Base-by-base conservation (phyloP, 164 flowering plant genomes). In the Pachysandra terminalis region DNA sequence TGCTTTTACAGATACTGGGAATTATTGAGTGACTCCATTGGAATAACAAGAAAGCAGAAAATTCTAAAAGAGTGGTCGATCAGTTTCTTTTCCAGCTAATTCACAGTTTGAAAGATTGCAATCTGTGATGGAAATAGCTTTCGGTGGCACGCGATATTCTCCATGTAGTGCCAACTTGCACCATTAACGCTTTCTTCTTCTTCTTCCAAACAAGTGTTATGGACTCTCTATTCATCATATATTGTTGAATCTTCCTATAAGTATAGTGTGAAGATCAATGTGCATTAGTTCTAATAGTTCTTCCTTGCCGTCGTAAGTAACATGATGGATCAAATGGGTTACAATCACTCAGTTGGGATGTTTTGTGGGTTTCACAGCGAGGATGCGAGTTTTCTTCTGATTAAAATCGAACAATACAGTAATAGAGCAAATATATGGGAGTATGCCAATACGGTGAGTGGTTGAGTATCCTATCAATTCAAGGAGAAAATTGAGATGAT, bases 141-240 rank as follows among this genome's bases (percentile, higher is more conserved):
- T 63, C 66, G 56, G 66, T 63, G 26, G 66, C 48, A 35, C n/a
- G 14, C 51, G 37, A 22, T 27, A 63, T 63, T 63, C 65, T 17
- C 54, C 14, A 21, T 60, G 63, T 63, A 28, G 35, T 25, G 10
- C 51, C 51, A 45, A 45, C 51, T 45, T 45, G 51, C 51, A 1
- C 15, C 51, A 5, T 45, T 45, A n/a, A n/a, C n/a, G 51, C 14
- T 45, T 45, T 45, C 10, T 45, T 45, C 51, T 45, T 45, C 10
- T 45, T 45, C 51, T 45, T 15, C 1, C 51, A 45, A 45, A 45
- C 51, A 15, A 15, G 10, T 15, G 10, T 1, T 10, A 10, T 1
- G 15, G 51, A 45, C 15, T 45, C 15, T 45, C 51, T 15, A 45
- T 45, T 15, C 14, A 45, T 45, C 1, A 45, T 45, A 45, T 45